These are phyloP conservation scores for Saccharum spontaneum DNA, from an alignment of 176 grass and related monocot genomes.

Conservation along the genomic window DNA sequence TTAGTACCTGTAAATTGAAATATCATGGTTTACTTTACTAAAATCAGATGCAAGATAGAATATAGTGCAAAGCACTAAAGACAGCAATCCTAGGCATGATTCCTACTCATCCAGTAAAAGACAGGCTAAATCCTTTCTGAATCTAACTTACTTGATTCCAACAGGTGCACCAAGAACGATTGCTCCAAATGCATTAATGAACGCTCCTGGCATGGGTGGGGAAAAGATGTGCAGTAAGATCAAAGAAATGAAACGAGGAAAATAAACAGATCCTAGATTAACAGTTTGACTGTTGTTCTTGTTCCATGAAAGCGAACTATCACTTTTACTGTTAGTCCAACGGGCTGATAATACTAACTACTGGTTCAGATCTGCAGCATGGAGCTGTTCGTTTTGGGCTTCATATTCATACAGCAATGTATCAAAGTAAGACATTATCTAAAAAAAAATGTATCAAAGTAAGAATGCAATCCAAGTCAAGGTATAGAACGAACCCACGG, in stretches of 20 bases:
- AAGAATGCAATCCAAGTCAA: conserved; percentile 4
- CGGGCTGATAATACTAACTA: not conserved
- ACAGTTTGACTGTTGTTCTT: not conserved
- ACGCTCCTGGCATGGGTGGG: conserved; percentile 47
- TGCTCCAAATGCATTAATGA: conserved; percentile 93
- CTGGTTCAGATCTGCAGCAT: not conserved
- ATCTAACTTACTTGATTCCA: conserved; percentile 65
- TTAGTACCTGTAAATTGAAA: not conserved
- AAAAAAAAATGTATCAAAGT: not conserved
- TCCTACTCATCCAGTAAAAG: not conserved
- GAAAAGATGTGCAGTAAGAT: conserved; percentile 1
- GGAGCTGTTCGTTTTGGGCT: not conserved
- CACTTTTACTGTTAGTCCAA: not conserved
- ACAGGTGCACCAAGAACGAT: conserved; percentile 88
- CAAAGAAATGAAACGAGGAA: not conserved
- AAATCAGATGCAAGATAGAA: not conserved
- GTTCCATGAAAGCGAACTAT: not conserved
- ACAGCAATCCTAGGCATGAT: not conserved
- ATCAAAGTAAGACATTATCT: not conserved
- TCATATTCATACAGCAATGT: not conserved
- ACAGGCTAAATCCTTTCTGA: not conserved
- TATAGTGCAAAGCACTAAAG: not conserved
- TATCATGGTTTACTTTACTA: not conserved
- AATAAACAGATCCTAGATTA: not conserved
- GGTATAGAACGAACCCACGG: conserved; percentile 49